A percentile compares a stretch with the other conserved stretches of the same genome.
Evolutionary conservation across 139 green algal genomes (phyloP).

Genomic region (Closterium sp.): DNA sequence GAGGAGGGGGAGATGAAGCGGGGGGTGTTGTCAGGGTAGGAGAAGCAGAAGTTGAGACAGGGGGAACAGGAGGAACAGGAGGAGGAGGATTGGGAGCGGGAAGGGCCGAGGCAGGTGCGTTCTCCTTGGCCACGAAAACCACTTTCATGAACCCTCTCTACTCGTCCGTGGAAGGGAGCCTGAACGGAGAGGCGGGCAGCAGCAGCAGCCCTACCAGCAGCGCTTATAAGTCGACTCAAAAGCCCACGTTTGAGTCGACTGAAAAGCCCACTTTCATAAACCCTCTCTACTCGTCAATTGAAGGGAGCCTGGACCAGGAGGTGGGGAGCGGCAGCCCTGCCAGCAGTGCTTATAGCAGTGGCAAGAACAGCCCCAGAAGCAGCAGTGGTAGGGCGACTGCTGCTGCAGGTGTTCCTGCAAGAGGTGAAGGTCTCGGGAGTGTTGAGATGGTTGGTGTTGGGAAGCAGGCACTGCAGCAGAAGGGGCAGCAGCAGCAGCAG

Average conservation of each 20-base stretch:
- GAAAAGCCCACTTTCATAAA: not conserved
- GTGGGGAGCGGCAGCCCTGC: not conserved
- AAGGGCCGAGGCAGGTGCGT: not conserved
- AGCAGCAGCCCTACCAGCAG: not conserved
- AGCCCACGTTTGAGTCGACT: too few relatives aligned
- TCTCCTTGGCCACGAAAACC: not conserved
- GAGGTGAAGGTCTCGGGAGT: not conserved
- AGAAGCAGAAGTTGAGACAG: not conserved
- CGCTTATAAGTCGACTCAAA: too few relatives aligned
- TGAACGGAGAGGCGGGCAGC: not conserved
- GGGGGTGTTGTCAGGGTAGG: too few relatives aligned
- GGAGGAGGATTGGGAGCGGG: not conserved
- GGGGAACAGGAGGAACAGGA: not conserved
- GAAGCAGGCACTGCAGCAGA: not conserved
- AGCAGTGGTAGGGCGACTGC: not conserved
- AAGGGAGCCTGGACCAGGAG: not conserved
- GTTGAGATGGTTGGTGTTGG: not conserved
- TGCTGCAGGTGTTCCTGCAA: not conserved
- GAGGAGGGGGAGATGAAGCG: not conserved
- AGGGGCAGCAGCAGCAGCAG: not conserved
- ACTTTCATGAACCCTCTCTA: not conserved
- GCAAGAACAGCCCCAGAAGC: not conserved
- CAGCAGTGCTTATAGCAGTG: not conserved
- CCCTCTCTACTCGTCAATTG: not conserved
- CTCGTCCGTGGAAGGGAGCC: not conserved